Evolutionary conservation across 345 rosid genomes (phyloP), one percentile per base, ranked within the genome.

Genomic region (Litchi chinensis): DNA sequence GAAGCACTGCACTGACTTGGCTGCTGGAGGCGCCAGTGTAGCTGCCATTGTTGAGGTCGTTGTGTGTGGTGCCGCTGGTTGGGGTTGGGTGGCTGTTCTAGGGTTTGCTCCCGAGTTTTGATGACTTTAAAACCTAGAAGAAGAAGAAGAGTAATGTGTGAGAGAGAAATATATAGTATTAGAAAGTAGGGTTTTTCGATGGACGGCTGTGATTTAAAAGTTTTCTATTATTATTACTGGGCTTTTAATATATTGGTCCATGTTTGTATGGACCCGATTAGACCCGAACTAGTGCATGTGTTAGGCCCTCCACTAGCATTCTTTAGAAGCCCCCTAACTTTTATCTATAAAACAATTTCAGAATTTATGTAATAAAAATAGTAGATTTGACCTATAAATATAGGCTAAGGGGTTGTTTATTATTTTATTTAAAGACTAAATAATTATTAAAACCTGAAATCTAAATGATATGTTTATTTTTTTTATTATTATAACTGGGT

Each of bases 1-100:
- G 87, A 90, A 91, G 80, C 95, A 91, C 68, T 93, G 97, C 21
- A 91, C 95, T 0, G 93, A 86, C 62, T 87, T 84, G 21, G 22
- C 15, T 19, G 37, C 12, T 5, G 84, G 68, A 46, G 78, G 18
- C 6, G 88, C 74, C 54, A 54, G 18, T 54, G 83, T 65, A 3
- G 90, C 80, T 79, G 93, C 91, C 85, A 88, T 85, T 11, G 73
- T 82, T 80, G 37, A 11, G 57, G 46, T 62, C 21, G 52, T 21
- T 44, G 66, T 22, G 68, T 2, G 68, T 2, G 24, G 19, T 19
- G 21, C 65, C 13, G 65, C 65, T 46, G 10, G 52, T 1, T 32
- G 1, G 37, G 3, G 37, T 32, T 32, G 37, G 3, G 37, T 54
- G 19, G 59, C 59, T 54, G 59, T 3, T 60, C 12, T 60, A 60